Evolutionary conservation across 2,329 filamentous ascomycete genomes (phyloP).

Genomic region (Colletotrichum echinochloae): DNA sequence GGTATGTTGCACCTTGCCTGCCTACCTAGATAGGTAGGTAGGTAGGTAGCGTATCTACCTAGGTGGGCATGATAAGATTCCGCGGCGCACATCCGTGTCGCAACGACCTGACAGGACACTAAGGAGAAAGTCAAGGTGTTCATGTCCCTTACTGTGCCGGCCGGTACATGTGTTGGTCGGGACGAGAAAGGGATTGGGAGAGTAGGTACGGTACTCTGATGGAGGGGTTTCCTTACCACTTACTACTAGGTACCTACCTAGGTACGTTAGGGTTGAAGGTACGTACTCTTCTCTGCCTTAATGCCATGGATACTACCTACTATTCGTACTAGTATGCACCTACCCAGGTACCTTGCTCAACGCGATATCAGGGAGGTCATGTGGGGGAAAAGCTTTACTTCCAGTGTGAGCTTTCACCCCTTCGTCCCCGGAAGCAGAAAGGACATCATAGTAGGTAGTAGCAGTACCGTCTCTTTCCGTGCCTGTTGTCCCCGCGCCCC

Average conservation of each 20-base stretch:
- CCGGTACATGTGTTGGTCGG: slow-evolving; percentile 12
- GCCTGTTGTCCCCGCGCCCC: slow-evolving; percentile 23
- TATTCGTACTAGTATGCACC: neutral
- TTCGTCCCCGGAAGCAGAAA: neutral
- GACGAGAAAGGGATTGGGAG: slow-evolving; percentile 1
- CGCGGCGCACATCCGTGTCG: neutral
- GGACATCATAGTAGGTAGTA: no score
- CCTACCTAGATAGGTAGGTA: neutral
- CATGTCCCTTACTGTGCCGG: neutral
- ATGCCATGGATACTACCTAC: no score
- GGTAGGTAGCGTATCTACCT: neutral
- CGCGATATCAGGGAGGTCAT: slow-evolving; percentile 8
- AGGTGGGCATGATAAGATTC: neutral
- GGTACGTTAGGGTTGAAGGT: no score
- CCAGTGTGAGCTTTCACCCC: neutral
- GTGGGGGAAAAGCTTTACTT: neutral
- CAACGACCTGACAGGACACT: neutral
- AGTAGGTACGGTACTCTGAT: neutral
- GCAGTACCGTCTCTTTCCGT: neutral
- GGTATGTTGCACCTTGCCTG: no score
- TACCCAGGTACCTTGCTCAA: neutral
- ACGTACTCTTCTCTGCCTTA: no score
- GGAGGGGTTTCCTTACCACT: no score
- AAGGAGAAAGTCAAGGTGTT: neutral
- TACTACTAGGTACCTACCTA: no score